Base-by-base conservation (phyloP, 805 yeast species). In the Blastobotrys parvus region DNA sequence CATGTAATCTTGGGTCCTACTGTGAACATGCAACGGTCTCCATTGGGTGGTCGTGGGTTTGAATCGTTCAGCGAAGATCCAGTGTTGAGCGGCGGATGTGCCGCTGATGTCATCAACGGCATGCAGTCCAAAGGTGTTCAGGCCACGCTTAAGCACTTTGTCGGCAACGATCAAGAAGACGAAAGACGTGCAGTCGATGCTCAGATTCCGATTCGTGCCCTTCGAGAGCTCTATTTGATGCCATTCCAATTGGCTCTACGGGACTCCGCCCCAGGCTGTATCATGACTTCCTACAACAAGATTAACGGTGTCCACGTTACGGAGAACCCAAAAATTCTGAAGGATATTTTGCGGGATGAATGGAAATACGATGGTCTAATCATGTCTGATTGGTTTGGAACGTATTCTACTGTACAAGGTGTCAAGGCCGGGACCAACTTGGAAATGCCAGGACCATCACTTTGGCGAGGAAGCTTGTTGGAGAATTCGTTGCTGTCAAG, bases 1-100 rank as follows among this genome's bases (percentile, higher is more conserved):
- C 73, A 71, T 48, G 69, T 71, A 19, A 64, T 72, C 42, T 58
- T 72, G 43, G 77, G 75, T 8, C 76, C 76, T 30, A 55, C 74
- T 40, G 57, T 73, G 25, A 76, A 76, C 61, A 76, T 75, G 50
- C 75, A 69, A 42, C 62, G 82, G 44, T 69, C 71, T 13, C 82
- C 82, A 8, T 59, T 72, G 29, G 80, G 81, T 27, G 82, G 84
- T 16, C 61, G 83, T 44, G 77, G 77, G 2, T 78, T 77, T 52
- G 84, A 78, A 57, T 68, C 76, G 27, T 78, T 73, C 59, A 64
- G 75, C 21, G 83, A 78, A 58, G 83, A 78, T 53, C 84, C 83
- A 3, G 59, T 65, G 22, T 55, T 72, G 23, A 56, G 73, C 4
- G 77, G 77, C 44, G 41, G 56, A 10, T 65, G 58, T 17, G 70